A percentile compares a stretch with the other conserved stretches of the same genome.
Evolutionary conservation across 208 protist genomes (phyloP).

Genomic region (Leishmania major): DNA sequence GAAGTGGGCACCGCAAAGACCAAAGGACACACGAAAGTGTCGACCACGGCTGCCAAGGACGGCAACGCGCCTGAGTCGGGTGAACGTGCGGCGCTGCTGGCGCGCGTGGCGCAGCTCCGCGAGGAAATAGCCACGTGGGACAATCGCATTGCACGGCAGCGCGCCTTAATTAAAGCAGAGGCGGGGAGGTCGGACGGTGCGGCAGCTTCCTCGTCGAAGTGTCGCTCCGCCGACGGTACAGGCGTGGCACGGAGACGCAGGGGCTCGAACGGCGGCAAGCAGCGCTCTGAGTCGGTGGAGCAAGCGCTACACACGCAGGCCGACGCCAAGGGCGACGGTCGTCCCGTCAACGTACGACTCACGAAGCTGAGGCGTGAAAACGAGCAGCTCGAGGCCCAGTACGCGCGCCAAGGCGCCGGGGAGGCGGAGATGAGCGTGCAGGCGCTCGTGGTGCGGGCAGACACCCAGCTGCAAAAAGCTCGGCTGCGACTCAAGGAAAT

Average conservation of each 20-base stretch:
- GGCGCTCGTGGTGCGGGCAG: constrained; percentile 44
- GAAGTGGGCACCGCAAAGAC: background rate
- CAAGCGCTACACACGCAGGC: constrained; percentile 14
- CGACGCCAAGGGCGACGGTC: constrained; percentile 10
- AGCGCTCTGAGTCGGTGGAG: constrained; percentile 32
- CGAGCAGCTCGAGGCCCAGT: constrained; percentile 29
- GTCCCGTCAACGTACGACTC: constrained; percentile 14
- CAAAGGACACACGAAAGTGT: background rate
- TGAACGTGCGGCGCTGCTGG: constrained; percentile 34
- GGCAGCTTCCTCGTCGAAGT: background rate
- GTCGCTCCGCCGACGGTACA: background rate
- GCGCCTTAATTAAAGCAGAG: background rate
- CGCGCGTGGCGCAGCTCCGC: constrained; percentile 33
- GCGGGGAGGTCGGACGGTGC: background rate
- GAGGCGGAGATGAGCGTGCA: constrained; percentile 19
- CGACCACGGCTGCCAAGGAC: background rate
- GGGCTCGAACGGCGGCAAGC: background rate
- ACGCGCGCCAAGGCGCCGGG: constrained; percentile 36
- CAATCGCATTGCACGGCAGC: constrained; percentile 32
- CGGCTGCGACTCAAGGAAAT: constrained; percentile 45
- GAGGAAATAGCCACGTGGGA: constrained; percentile 35
- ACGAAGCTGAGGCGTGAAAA: constrained; percentile 39
- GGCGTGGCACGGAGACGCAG: background rate
- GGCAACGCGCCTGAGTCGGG: background rate
- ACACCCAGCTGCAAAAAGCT: constrained; percentile 50